Base-by-base conservation (phyloP, 805 yeast genomes). In the Saccharomycopsis sp. region DNA sequence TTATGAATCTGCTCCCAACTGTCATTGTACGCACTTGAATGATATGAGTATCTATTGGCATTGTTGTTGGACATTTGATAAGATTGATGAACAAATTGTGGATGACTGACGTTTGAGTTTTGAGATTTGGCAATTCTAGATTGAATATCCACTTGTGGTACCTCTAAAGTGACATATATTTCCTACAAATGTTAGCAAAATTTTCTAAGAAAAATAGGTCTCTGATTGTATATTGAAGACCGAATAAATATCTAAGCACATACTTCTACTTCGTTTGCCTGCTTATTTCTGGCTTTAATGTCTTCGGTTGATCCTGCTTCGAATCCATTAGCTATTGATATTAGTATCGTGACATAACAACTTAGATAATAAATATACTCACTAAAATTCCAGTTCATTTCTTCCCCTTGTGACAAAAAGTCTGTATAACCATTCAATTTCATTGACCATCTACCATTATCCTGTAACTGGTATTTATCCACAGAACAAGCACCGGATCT, bases 251-350 rank as follows among this genome's bases (percentile, higher is more conserved):
- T 13, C 37, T 4, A 29, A 28, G 17, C 14, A 22, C 43, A 38
- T 33, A 24, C 64, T 46, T 67, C 64, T 26, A 44, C 53, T 44
- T 67, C 68, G 35, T 59, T 64, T 29, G 65, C 69, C 41, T 67
- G 70, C 20, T 54, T 59, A 51, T 53, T 56, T 57, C 88, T 71
- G 13, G 75, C 73, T 53, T 73, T 76, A 43, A 87, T 77, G 61
- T 88, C 96, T 41, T 82, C 95, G 51, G 81, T 86, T 2, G 95
- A 84, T 8, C 96, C 96, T 4, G 96, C 95, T 64, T 86, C 96
- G 53, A 75, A 81, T 16, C 76, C 77, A 45, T 68, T 58, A 27
- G 54, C 64, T 47, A 35, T 17, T 14, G 49, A 41, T 45, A 45
- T 41, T 45, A 36, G 31, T 2, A 20, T 3, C 13, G 11, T 26